These are phyloP conservation scores for Globisporangium nagaii DNA, from an alignment of 352 stramenopile species.

Conservation along the genomic window DNA sequence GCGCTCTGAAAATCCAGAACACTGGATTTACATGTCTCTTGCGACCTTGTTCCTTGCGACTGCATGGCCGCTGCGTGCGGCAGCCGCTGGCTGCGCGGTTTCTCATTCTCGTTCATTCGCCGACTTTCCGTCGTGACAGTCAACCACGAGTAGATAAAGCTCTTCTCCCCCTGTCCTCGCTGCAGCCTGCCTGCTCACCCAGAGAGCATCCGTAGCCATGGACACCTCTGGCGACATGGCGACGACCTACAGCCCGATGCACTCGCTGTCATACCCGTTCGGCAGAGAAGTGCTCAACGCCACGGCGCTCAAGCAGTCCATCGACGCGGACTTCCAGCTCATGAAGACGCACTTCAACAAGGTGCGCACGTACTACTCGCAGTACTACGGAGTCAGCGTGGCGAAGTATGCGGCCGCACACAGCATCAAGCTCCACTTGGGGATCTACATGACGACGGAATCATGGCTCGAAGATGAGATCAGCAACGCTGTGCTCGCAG, in stretches of 20 bases:
- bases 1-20: too few species aligned
- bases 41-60: too few species aligned
- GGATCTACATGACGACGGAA: conserved; percentile 25
- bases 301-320: conserved; percentile 7
- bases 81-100: too few species aligned
- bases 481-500: conserved; percentile 14
- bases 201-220: neutral
- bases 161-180: too few species aligned
- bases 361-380: conserved; percentile 33
- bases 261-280: conserved; percentile 12
- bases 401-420: conserved; percentile 19
- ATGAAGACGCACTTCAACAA: conserved; percentile 16
- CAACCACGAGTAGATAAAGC: too few species aligned
- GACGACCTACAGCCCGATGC: conserved; percentile 11
- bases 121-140: too few species aligned
- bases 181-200: neutral
- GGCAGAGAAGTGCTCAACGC: conserved; percentile 3
- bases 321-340: conserved; percentile 26
- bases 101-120: too few species aligned
- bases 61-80: too few species aligned
- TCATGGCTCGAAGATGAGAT: conserved; percentile 21
- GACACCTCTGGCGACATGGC: conserved; percentile 1
- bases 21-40: too few species aligned
- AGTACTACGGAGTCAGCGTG: conserved; percentile 21
- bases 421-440: conserved; percentile 24